Base-by-base conservation (phyloP, 768 basidiomycete species). In the Cystobasidium tubakii region DNA sequence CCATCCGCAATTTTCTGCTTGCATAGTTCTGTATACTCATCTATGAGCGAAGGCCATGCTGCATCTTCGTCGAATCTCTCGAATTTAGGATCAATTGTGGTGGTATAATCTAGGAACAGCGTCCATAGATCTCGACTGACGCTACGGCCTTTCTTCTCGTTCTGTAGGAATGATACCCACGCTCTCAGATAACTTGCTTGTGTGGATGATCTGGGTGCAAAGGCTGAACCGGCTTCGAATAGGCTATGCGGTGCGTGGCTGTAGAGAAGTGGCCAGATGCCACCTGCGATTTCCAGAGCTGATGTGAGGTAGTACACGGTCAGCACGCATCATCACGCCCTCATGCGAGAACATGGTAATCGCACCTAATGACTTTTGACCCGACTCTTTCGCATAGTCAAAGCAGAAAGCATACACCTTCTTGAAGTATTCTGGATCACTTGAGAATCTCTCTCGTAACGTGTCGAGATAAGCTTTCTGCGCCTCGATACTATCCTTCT, bases 11-110 rank as follows among this genome's bases (percentile, higher is more conserved):
- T 25, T 43, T 72, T 23, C 34, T 81, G 81, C 79, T 84, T 86
- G 46, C 86, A 88, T 78, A 84, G 88, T 69, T 85, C 86, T 19
- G 90, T 90, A 77, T 91, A 92, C 65, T 90, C 89, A 77, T 93
- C 91, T 75, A 92, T 89, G 27, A 88, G 85, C 43, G 90, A 91
- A 3, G 91, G 91, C 91, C 91, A 92, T 1, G 91, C 89, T 60
- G 86, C 91, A 83, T 91, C 89, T 76, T 84, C 82, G 79, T 92
- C 90, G 79, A 91, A 88, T 74, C 86, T 87, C 79, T 83, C 80
- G 80, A 93, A 91, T 66, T 84, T 84, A 34, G 86, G 83, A 81
- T 93, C 89, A 79, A 88, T 88, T 43, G 87, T 84, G 70, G 88
- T 87, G 62, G 91, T 55, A 33, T 77, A 78, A 12, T 78, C 78